Base-by-base conservation (phyloP, 2,329 filamentous ascomycete species). In the Colletotrichum sp. region DNA sequence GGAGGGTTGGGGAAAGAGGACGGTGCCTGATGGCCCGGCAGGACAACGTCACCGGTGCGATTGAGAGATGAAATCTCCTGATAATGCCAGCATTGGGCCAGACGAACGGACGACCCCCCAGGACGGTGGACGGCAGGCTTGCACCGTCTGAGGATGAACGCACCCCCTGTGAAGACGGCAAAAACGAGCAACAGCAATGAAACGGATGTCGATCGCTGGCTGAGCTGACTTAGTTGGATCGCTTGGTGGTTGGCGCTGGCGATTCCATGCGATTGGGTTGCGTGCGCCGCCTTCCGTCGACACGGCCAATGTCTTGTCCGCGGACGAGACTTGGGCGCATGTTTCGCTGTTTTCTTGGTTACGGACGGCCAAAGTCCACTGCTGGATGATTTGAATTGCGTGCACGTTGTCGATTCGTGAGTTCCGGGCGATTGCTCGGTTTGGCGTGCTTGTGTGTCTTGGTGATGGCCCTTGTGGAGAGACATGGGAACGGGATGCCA, bases 21-120 rank as follows among this genome's bases (percentile, higher is more conserved):
- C 18, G 64, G 65, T 47, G 34, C 24, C 33, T 72, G 27, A 62
- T 57, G 21, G 33, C 38, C 38, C 63, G 69, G 57, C 63, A 54
- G 38, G 55, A 29, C 27, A 61, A 66, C 69, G 69, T 71, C 69
- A 67, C 63, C 63, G 11, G 55, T 21, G 57, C 29, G 55, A 67
- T 62, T 43, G 54, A 43, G 58, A 58, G 43, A 72, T 55, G 57
- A 62, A 68, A 71, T 67, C 31, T 71, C 69, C 69, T 68, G 64
- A 68, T 57, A 54, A 62, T 68, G 64, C 24, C 24, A 57, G 24
- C 18, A 18, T 27, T 33, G 29, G 33, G 18, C 21, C 16, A 31
- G 51, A 43, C n/a, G 54, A 62, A 73, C 66, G 59, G 29, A 69
- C 29, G 36, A 65, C 66, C 62, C 33, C 55, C 13, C 63, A 36